Evolutionary conservation across 306 rosid genomes (phyloP).

Genomic region (Gillenia trifoliata): DNA sequence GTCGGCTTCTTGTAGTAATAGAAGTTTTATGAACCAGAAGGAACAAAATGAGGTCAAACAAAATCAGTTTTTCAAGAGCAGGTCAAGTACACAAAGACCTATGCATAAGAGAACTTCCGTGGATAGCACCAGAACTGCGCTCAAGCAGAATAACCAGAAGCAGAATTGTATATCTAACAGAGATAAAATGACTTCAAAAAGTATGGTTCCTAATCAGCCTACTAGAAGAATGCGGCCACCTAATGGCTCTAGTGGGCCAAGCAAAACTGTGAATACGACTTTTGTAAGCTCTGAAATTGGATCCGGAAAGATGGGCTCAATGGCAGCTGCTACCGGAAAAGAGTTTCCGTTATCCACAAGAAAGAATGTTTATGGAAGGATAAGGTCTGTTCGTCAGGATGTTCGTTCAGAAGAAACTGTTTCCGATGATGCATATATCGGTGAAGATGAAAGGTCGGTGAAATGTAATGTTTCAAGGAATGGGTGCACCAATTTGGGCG

Average conservation of each 20-base stretch:
- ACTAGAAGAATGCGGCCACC: constrained; percentile 34
- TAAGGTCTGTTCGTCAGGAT: constrained; percentile 30
- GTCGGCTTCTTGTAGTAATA: constrained; percentile 32
- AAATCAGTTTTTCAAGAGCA: constrained; percentile 44
- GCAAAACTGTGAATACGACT: constrained; percentile 41
- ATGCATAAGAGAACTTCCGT: constrained; percentile 45
- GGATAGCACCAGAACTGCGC: constrained; percentile 36
- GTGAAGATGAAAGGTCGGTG: constrained; percentile 40
- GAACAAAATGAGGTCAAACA: constrained; percentile 46
- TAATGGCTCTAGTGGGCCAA: constrained; percentile 33
- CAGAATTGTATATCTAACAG: constrained; percentile 54
- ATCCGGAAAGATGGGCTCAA: constrained; percentile 36
- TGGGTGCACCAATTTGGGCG: constrained; percentile 33
- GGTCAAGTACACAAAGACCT: constrained; percentile 31
- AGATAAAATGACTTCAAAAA: constrained; percentile 44
- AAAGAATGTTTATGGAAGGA: constrained; percentile 28
- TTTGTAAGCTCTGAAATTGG: constrained; percentile 35
- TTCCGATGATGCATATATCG: constrained; percentile 20
- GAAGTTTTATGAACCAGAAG: constrained; percentile 37
- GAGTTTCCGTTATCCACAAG: constrained; percentile 39
- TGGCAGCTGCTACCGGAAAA: constrained; percentile 31
- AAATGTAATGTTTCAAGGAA: constrained; percentile 52
- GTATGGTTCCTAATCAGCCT: constrained; percentile 33
- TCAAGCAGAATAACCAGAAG: constrained; percentile 73
- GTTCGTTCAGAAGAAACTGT: constrained; percentile 33